Evolutionary conservation across 108 stramenopile genomes (phyloP).

Genomic region (Skeletonema grethae): DNA sequence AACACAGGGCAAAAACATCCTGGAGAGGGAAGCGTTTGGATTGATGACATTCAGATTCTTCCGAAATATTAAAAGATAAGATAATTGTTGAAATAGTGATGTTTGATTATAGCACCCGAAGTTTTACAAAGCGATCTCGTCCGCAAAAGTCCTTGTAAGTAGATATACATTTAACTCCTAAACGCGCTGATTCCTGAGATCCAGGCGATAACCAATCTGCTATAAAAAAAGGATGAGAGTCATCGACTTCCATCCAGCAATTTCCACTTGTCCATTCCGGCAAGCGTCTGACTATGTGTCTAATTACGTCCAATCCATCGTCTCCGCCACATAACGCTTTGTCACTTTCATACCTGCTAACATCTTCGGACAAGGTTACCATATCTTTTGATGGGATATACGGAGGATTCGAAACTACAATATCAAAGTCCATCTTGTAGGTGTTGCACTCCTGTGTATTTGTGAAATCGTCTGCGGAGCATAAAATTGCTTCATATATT

Average conservation of each 20-base stretch:
- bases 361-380: slow-evolving; percentile 63
- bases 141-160: slow-evolving; percentile 69
- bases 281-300: slow-evolving; percentile 69
- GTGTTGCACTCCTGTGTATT: background rate
- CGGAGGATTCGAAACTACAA: slow-evolving; percentile 94
- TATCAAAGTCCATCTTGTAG: slow-evolving; percentile 70
- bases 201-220: slow-evolving; percentile 38
- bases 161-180: slow-evolving; percentile 34
- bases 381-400: slow-evolving; percentile 90
- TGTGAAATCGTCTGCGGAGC: slow-evolving; percentile 62
- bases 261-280: slow-evolving; percentile 49
- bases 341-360: slow-evolving; percentile 74
- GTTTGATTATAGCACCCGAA: slow-evolving; percentile 32
- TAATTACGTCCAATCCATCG: slow-evolving; percentile 92
- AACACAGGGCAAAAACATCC: background rate
- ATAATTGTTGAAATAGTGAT: background rate
- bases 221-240: slow-evolving; percentile 70
- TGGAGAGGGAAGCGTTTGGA: slow-evolving; percentile 14
- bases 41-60: slow-evolving; percentile 23
- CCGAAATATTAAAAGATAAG: background rate
- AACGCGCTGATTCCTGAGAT: slow-evolving; percentile 20
- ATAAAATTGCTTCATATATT: slow-evolving; percentile 43
- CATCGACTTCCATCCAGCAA: slow-evolving; percentile 93
- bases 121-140: slow-evolving; percentile 74
- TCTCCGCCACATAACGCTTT: slow-evolving; percentile 87